Percentiles rank a stretch among this genome's conserved stretches.
Conservation (phyloP, 2,329 filamentous ascomycete genomes). For the Uncinocarpus reesii region DNA sequence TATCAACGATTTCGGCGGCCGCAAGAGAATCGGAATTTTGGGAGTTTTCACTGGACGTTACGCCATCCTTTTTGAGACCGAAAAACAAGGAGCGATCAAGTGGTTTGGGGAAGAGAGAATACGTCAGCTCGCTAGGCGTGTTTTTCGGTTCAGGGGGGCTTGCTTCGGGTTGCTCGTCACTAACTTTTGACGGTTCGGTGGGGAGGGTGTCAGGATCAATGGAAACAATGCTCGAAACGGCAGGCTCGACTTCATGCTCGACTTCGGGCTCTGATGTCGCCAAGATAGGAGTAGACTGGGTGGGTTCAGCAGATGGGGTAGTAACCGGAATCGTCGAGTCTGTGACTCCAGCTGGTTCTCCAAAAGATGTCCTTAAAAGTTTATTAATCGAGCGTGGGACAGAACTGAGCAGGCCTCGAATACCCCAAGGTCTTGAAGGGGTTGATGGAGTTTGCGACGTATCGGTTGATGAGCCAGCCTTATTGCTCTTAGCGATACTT, state of each 20-base stretch:
- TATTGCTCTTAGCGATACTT: background rate
- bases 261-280: background rate
- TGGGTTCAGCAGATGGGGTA: background rate
- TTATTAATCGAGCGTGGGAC: conserved; percentile 25
- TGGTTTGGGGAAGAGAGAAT: conserved; percentile 23
- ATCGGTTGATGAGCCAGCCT: background rate
- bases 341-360: background rate
- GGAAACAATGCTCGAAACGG: background rate
- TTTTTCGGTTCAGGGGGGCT: conserved; percentile 14
- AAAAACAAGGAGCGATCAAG: conserved; percentile 17
- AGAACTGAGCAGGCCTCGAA: conserved; percentile 25
- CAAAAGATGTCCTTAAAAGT: conserved; percentile 17
- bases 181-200: background rate
- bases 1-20: conserved; percentile 1
- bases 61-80: background rate
- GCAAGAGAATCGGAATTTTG: background rate
- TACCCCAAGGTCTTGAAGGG: conserved; percentile 22
- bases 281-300: background rate
- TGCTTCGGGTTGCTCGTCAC: background rate
- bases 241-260: background rate
- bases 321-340: background rate
- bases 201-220: background rate
- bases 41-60: background rate
- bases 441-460: conserved; percentile 21
- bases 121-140: conserved; percentile 18